These are phyloP conservation scores for Puccinia coronata DNA, from an alignment of 1,284 basidiomycete genomes.

Conservation along the genomic window DNA sequence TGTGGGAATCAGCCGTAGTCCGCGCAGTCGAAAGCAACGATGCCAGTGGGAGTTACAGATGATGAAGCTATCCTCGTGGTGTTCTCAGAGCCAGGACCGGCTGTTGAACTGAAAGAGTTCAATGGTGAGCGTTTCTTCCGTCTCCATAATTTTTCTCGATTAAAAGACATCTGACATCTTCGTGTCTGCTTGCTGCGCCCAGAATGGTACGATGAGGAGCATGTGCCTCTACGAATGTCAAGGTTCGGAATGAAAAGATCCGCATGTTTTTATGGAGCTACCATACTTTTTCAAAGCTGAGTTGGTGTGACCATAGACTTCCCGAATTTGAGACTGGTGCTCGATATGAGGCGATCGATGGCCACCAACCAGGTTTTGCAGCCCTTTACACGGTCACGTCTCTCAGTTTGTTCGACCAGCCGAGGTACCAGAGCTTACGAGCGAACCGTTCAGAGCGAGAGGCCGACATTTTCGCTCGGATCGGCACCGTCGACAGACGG, in stretches of 20 bases:
- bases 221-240: conserved; percentile 59
- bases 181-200: not conserved
- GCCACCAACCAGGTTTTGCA: conserved; percentile 54
- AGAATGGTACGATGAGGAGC: conserved; percentile 61
- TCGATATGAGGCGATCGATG: conserved; percentile 55
- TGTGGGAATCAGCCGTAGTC: not conserved
- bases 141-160: not conserved
- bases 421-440: conserved; percentile 57
- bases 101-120: conserved; percentile 55
- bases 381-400: conserved; percentile 59
- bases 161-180: not conserved
- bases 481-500: conserved; percentile 59
- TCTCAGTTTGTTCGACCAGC: conserved; percentile 56
- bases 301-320: conserved; percentile 51
- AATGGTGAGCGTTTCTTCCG: conserved; percentile 52
- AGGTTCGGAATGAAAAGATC: conserved; percentile 51
- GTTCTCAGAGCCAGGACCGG: conserved; percentile 56
- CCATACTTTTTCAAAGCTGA: too few species aligned
- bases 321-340: conserved; percentile 56
- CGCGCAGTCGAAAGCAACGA: not conserved
- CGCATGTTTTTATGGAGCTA: too few species aligned
- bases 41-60: conserved; percentile 28
- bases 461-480: conserved; percentile 57
- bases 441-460: conserved; percentile 57
- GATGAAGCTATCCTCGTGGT: conserved; percentile 54